Conservation (phyloP, 2,329 filamentous ascomycete genomes). For the Podosphaera xanthii region DNA sequence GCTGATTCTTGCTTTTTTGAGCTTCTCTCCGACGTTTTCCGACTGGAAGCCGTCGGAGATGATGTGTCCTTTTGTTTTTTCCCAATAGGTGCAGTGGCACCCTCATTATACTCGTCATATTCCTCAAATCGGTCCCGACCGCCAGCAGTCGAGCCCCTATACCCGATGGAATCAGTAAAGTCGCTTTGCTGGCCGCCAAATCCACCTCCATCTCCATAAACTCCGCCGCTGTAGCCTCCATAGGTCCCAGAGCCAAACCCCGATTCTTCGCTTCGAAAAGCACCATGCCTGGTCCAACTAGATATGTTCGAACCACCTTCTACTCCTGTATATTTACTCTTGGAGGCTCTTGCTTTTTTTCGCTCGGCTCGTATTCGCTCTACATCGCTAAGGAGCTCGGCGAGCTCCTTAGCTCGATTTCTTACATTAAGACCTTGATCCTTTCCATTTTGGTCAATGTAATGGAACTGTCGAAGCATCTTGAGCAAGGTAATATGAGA, state of each 20-base stretch:
- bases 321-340: constrained; percentile 88
- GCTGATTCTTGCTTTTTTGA: constrained; percentile 43
- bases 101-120: constrained; percentile 91
- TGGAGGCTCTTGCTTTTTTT: constrained; percentile 77
- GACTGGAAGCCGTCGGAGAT: constrained; percentile 6
- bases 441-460: constrained; percentile 86
- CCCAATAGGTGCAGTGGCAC: constrained; percentile 27
- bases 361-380: constrained; percentile 60
- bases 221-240: constrained; percentile 42
- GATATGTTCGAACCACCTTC: constrained; percentile 53
- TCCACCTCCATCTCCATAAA: constrained; percentile 90
- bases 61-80: constrained; percentile 12
- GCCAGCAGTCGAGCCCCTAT: constrained; percentile 16
- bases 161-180: constrained; percentile 33
- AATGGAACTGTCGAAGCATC: constrained; percentile 98
- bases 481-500: constrained; percentile 88
- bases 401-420: constrained; percentile 86
- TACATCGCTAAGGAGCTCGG: constrained; percentile 80
- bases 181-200: constrained; percentile 61
- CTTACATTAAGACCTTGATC: constrained; percentile 96
- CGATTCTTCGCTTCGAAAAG: constrained; percentile 72
- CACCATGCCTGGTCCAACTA: constrained; percentile 43
- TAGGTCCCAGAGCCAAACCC: constrained; percentile 33
- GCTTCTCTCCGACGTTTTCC: constrained; percentile 22
- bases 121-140: constrained; percentile 71